Evolutionary conservation across 805 yeast species (phyloP).

Genomic region (Candida odintsovae): DNA sequence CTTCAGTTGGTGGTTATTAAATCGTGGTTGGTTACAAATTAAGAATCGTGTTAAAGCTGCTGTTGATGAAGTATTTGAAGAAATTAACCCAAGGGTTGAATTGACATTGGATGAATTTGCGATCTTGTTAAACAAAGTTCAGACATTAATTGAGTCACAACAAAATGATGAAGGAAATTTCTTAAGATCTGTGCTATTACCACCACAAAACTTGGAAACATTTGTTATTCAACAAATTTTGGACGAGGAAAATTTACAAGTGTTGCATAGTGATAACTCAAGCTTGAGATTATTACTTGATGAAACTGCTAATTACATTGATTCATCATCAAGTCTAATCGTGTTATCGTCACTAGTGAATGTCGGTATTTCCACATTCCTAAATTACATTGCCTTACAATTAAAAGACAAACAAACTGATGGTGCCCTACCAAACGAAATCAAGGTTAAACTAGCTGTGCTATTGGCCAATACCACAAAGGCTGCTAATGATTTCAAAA

Average conservation of each 20-base stretch:
- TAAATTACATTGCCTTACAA: constrained; percentile 21
- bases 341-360: constrained; percentile 32
- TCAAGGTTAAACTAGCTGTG: constrained; percentile 54
- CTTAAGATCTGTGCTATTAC: constrained; percentile 33
- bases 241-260: constrained; percentile 33
- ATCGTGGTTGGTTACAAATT: constrained; percentile 72
- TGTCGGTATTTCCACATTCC: constrained; percentile 31
- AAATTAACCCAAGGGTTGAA: constrained; percentile 68
- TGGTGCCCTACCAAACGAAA: constrained; percentile 19
- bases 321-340: constrained; percentile 29
- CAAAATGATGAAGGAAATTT: constrained; percentile 14
- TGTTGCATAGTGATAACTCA: constrained; percentile 23
- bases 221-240: constrained; percentile 50
- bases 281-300: constrained; percentile 32
- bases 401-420: constrained; percentile 8
- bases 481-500: constrained; percentile 53
- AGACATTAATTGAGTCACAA: constrained; percentile 28
- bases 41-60: constrained; percentile 45
- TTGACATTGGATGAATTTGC: constrained; percentile 59
- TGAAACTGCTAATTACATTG: constrained; percentile 38
- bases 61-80: constrained; percentile 56
- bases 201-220: constrained; percentile 47
- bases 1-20: constrained; percentile 89
- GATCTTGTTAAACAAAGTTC: constrained; percentile 33
- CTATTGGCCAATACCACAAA: constrained; percentile 63